phyloP scores from a whole-genome alignment of 257 asterid genomes.

The Primulina huaijiensis region DNA sequence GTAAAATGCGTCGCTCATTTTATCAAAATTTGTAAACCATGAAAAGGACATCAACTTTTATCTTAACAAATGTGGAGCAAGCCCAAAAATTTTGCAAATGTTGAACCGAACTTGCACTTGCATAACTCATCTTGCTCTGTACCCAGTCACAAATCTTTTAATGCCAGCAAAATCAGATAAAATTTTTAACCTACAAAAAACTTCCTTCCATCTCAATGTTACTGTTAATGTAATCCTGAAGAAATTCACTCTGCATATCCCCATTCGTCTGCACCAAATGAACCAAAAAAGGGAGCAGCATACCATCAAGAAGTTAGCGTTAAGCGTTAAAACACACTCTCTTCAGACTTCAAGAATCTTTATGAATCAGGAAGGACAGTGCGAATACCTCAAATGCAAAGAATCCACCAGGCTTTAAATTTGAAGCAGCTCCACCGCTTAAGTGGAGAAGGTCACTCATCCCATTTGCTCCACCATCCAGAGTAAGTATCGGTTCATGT shows the following conservation, averaged over 20 bases:
- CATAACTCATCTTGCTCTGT: conserved; percentile 35
- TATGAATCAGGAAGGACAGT: conserved; percentile 7
- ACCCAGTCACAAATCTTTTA: conserved; percentile 74
- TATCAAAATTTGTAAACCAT: background rate
- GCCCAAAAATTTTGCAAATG: background rate
- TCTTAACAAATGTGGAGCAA: background rate
- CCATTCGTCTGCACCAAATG: conserved; percentile 76
- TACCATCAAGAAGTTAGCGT: background rate
- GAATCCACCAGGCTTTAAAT: conserved; percentile 81
- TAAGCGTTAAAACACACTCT: background rate
- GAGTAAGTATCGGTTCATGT: conserved; percentile 81
- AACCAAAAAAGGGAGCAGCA: conserved; percentile 2
- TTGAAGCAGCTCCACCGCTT: conserved; percentile 62
- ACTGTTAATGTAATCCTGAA: conserved; percentile 51
- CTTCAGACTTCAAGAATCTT: conserved; percentile 1
- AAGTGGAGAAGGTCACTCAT: conserved; percentile 66
- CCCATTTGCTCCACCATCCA: conserved; percentile 84
- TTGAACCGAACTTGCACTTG: background rate
- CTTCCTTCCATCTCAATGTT: conserved; percentile 43
- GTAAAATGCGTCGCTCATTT: background rate
- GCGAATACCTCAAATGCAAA: conserved; percentile 80
- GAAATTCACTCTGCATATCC: conserved; percentile 57
- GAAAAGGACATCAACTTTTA: background rate
- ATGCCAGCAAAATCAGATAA: conserved; percentile 67
- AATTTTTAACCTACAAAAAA: conserved; percentile 46